Evolutionary conservation across 768 basidiomycete genomes (phyloP), one percentile per base, ranked within the genome.

Genomic region (Leccinellum rugosiceps): DNA sequence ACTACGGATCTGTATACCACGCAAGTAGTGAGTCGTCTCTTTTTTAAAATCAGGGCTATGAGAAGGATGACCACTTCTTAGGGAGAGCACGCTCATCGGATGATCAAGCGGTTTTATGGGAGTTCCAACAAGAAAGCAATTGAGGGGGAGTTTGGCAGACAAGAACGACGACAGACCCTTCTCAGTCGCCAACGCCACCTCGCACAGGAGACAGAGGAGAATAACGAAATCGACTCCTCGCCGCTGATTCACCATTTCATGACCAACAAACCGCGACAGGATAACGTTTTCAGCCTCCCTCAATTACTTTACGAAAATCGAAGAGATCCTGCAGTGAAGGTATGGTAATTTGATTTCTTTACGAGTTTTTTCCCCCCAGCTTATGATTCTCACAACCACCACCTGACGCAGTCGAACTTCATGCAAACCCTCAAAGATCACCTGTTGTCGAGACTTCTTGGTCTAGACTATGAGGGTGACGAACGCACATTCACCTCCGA

Each of bases 101-200:
- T 51, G 1, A 59, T 73, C 7, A 76, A 77, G 54, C 26, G 47
- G 11, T 61, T 62, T 17, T 71, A 74, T 49, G 32, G 44, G 1
- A 56, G 62, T 1, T 66, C 66, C 6, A 72, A 65, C 55, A 69
- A 68, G 55, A 58, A 58, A 14, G 32, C 25, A 5, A 1, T 52
- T 6, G 15, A 43, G 17, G 48, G 6, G 13, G 41, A 52, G 25
- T 45, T 63, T 10, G 57, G 35, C 4, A 61, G 9, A 15, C 62
- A 63, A n/a, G 62, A 65, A 35, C 26, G 58, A 50, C 17, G 49
- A 7, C 26, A 17, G 14, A 60, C 58, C 8, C 23, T 31, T 13
- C 19, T 60, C 4, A 32, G 46, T 6, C 17, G 44, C 9, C 62
- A 64, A 31, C n/a, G 14, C 3, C 5, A 41, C 6, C 44, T 17